These are phyloP conservation scores for Buddleja alternifolia DNA, from an alignment of 257 asterid species.

Conservation along the genomic window DNA sequence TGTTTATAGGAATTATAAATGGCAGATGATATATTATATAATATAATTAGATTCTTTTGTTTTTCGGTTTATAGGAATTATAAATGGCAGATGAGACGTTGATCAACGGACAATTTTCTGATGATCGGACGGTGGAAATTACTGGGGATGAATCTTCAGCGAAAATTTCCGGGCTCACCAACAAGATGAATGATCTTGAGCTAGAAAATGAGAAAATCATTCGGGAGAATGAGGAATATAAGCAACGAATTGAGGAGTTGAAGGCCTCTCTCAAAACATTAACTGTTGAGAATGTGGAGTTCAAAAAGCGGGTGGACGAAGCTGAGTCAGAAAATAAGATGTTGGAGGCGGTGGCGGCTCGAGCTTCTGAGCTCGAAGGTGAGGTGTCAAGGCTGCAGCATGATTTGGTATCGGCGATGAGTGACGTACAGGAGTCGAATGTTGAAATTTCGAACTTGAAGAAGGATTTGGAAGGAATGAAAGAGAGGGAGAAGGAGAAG, in stretches of 20 bases:
- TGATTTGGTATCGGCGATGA: slow-evolving; percentile 56
- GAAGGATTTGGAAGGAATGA: slow-evolving; percentile 45
- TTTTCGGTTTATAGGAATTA: slow-evolving; percentile 29
- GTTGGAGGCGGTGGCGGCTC: slow-evolving; percentile 52
- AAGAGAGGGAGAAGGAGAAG: slow-evolving; percentile 47
- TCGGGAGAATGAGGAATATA: slow-evolving; percentile 45
- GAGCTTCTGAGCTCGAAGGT: slow-evolving; percentile 66
- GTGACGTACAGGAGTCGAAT: slow-evolving; percentile 49
- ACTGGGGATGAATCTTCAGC: slow-evolving; percentile 48
- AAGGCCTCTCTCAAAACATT: slow-evolving; percentile 42
- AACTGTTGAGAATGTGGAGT: slow-evolving; percentile 38
- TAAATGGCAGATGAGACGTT: slow-evolving; percentile 59
- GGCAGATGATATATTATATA: no score
- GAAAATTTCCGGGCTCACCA: slow-evolving; percentile 39
- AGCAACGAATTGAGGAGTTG: slow-evolving; percentile 48
- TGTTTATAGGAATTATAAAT: slow-evolving; percentile 37
- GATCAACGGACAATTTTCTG: slow-evolving; percentile 50
- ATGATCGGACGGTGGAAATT: slow-evolving; percentile 51
- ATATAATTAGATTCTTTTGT: no score
- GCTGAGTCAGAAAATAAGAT: slow-evolving; percentile 43
- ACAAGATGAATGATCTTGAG: slow-evolving; percentile 50
- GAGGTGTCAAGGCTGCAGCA: slow-evolving; percentile 67
- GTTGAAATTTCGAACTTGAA: slow-evolving; percentile 43
- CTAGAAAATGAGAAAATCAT: slow-evolving; percentile 46
- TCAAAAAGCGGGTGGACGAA: slow-evolving; percentile 37